Evolutionary conservation across 192 early-diverging fungal genomes (phyloP), one percentile per base, ranked within the genome.

Genomic region (Coemansia sp.): DNA sequence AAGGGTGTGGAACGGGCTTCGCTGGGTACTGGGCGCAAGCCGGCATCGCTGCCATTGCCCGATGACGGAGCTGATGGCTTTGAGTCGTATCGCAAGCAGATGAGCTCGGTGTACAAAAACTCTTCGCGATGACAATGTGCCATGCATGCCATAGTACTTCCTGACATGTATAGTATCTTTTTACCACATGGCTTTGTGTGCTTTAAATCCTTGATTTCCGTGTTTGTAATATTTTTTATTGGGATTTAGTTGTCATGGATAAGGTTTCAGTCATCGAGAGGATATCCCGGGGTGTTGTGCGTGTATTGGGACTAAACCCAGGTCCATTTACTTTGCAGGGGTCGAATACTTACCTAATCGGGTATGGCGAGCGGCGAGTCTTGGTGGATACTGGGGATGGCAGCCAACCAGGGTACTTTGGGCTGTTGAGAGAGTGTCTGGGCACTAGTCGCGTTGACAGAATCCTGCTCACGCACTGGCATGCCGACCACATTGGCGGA

Each of bases 331-430:
- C 91, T 7, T 79, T 95, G 6, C 89, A 95, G 73, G 93, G 89
- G 78, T 94, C 95, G 48, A 97, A 97, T 73, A 94, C 90, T 0
- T 97, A 95, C 66, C 36, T 97, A 10, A 76, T 97, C 40, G 95
- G 95, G 27, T 81, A 79, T n/a, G 95, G 95, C 2, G 29, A 73
- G 16, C 72, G 76, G 42, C 88, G 91, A 46, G 63, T 93, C 4
- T 81, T 97, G 4, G 68, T 97, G 0, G 94, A 94, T 62, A 88
- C 90, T 4, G 93, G 93, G 37, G 90, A 93, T 44, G 95, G 95
- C 24, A 44, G 45, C 10, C 75, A 89, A 17, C 84, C 90, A 0
- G 89, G 84, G 21, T 96, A 92, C 74, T 69, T 87, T 19, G 66
- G 70, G 0, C 61, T 89, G 13, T 80, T 95, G 4, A 74, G 75